Percentiles rank a stretch among this genome's conserved stretches.
Evolutionary conservation across 2,329 filamentous ascomycete genomes (phyloP).

Genomic region (Coniochaeta sp.): DNA sequence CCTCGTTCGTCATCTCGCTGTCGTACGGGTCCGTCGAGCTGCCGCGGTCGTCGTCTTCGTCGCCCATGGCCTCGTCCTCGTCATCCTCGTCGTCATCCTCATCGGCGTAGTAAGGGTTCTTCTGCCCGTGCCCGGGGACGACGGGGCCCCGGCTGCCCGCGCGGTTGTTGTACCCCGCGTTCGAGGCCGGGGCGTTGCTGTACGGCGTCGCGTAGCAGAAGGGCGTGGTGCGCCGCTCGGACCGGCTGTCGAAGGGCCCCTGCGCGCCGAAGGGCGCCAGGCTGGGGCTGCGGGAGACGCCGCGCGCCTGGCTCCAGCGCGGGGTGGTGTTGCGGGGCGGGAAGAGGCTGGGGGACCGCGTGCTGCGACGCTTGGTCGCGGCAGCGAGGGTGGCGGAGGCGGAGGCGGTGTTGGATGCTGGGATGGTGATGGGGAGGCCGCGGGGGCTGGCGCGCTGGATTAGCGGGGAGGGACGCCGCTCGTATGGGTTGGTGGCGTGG

Average conservation of each 20-base stretch:
- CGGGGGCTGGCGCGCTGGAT: slow-evolving; percentile 22
- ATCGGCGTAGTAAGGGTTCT: slow-evolving; percentile 16
- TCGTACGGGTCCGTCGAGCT: slow-evolving; percentile 17
- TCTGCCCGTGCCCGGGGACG: too few relatives aligned
- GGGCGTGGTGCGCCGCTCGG: slow-evolving; percentile 41
- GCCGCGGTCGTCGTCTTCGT: slow-evolving; percentile 11
- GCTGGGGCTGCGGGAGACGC: slow-evolving; percentile 24
- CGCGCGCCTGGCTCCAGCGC: slow-evolving; percentile 37
- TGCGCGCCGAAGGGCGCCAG: slow-evolving; percentile 31
- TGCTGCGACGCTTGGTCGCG: slow-evolving; percentile 31
- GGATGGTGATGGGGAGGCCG: slow-evolving; percentile 24
- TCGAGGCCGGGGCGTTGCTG: slow-evolving; percentile 49
- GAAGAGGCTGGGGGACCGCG: slow-evolving; percentile 45
- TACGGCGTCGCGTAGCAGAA: slow-evolving; percentile 71
- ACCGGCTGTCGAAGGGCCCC: slow-evolving; percentile 22
- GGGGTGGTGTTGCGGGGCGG: slow-evolving; percentile 50
- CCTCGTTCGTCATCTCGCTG: slow-evolving; percentile 27
- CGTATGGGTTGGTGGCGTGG: slow-evolving; percentile 23
- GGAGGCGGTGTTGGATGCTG: slow-evolving; percentile 10
- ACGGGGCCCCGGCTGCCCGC: slow-evolving; percentile 13
- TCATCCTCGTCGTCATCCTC: slow-evolving; percentile 23
- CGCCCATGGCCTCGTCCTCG: slow-evolving; percentile 14
- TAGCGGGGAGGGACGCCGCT: slow-evolving; percentile 31
- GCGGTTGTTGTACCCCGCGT: slow-evolving; percentile 8
- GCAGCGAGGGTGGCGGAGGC: slow-evolving; percentile 12